Evolutionary conservation across 345 rosid genomes (phyloP), one percentile per base, ranked within the genome.

Genomic region (Punica granatum): DNA sequence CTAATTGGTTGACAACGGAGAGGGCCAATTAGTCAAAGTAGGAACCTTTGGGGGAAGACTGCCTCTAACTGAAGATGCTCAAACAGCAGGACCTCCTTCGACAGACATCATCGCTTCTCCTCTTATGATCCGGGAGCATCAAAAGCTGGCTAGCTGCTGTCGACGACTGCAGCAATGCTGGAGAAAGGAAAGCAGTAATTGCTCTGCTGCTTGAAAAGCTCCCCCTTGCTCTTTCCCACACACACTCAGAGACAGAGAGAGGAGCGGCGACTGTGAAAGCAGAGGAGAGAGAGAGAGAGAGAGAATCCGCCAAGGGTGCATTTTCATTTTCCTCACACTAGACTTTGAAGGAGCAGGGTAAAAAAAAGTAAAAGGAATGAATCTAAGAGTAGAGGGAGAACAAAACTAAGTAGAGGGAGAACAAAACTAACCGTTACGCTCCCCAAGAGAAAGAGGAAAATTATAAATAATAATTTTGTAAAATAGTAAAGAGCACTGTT

Each of bases 31-130:
- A 10, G 32, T 1, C n/a, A 15, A n/a, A 58, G 16, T 10, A 21
- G 25, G 68, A 51, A 89, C 98, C 96, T 85, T 89, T 92, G 48
- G 98, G 90, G 46, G 92, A 81, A 60, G 88, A n/a, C 73, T 92
- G 90, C 82, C 88, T 89, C 84, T 67, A n/a, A n/a, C n/a, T 89
- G 89, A 92, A 92, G 72, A 92, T 77, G 81, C 80, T 88, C 86
- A n/a, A n/a, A n/a, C n/a, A n/a, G n/a, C n/a, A 89, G 78, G 67
- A 68, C 80, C 63, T n/a, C n/a, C n/a, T 65, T 75, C 73, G 66
- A 60, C 69, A n/a, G n/a, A n/a, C n/a, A n/a, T n/a, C n/a, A 31
- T 53, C 63, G 30, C n/a, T n/a, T n/a, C 31, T 7, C 1, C 28
- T 15, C 15, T 65, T 18, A 51, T 7, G n/a, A 21, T 34, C 43